phyloP scores from a whole-genome alignment of 768 basidiomycete species.

The Suillus plorans region DNA sequence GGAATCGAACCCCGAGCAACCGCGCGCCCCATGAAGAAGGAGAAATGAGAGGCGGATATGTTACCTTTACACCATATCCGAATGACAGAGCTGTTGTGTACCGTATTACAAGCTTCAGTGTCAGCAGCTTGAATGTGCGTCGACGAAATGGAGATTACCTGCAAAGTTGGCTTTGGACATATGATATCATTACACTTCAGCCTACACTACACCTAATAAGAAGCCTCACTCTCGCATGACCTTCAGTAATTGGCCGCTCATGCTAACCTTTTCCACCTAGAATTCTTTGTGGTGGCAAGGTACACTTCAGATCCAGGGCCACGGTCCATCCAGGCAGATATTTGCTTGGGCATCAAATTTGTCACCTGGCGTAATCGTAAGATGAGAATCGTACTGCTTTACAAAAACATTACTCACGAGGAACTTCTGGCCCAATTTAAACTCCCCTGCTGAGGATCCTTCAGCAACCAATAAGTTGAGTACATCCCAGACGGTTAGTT shows the following conservation, averaged over 20 bases:
- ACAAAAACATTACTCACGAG: slow-evolving; percentile 43
- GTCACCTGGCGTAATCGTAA: slow-evolving; percentile 37
- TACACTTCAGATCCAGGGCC: slow-evolving; percentile 65
- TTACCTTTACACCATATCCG: slow-evolving; percentile 5
- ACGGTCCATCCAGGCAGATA: slow-evolving; percentile 69
- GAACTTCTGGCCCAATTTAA: slow-evolving; percentile 67
- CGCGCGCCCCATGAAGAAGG: slow-evolving; percentile 25
- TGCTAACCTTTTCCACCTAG: slow-evolving; percentile 53
- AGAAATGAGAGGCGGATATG: slow-evolving; percentile 1
- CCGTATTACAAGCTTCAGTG: not conserved
- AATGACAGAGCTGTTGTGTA: not conserved
- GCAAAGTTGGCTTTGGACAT: not conserved
- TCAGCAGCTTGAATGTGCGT: not conserved
- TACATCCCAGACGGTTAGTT: slow-evolving; percentile 85
- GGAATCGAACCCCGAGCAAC: slow-evolving; percentile 60
- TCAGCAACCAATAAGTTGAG: slow-evolving; percentile 50
- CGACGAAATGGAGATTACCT: not conserved
- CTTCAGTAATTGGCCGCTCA: not conserved
- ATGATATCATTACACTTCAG: not conserved
- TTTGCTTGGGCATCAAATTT: slow-evolving; percentile 69
- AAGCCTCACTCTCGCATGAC: not conserved
- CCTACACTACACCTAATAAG: not conserved
- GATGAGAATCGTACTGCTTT: not conserved
- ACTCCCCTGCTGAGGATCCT: slow-evolving; percentile 45
- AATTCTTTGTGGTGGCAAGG: slow-evolving; percentile 63